These are phyloP conservation scores for Oryza meyeriana DNA, from an alignment of 176 grass and related monocot genomes.

Conservation along the genomic window DNA sequence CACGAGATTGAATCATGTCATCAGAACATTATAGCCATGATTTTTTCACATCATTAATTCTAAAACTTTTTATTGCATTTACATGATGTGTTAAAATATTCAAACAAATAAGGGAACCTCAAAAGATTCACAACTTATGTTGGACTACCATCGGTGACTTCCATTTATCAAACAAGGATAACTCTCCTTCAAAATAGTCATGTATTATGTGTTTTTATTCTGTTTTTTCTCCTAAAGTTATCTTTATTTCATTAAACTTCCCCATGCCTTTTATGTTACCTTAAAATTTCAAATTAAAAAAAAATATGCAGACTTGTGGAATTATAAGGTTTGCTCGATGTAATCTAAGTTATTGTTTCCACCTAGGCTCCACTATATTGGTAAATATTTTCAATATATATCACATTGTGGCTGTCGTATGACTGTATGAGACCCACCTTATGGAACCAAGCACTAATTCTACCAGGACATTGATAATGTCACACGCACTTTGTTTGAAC, in stretches of 20 bases:
- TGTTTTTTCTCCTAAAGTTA: neutral
- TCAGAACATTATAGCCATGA: neutral
- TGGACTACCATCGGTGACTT: neutral
- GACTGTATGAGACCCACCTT: neutral
- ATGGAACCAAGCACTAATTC: neutral
- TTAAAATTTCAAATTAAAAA: neutral
- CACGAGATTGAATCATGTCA: neutral
- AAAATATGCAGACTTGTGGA: neutral
- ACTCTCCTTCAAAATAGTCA: neutral
- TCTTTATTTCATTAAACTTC: neutral
- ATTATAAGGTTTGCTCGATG: neutral
- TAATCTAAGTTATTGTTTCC: neutral
- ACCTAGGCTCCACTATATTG: neutral
- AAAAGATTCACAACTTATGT: neutral
- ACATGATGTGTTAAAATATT: slow-evolving; percentile 13
- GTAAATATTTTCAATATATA: neutral
- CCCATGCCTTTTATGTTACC: neutral
- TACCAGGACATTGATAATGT: neutral
- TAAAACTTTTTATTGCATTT: neutral
- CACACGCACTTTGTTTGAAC: neutral
- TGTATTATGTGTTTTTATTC: neutral
- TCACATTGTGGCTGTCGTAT: neutral
- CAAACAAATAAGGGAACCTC: neutral
- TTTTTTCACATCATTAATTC: neutral
- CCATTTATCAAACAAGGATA: neutral